These are phyloP conservation scores for Acanthamoeba quina DNA, from an alignment of 208 protist genomes.

Conservation along the genomic window DNA sequence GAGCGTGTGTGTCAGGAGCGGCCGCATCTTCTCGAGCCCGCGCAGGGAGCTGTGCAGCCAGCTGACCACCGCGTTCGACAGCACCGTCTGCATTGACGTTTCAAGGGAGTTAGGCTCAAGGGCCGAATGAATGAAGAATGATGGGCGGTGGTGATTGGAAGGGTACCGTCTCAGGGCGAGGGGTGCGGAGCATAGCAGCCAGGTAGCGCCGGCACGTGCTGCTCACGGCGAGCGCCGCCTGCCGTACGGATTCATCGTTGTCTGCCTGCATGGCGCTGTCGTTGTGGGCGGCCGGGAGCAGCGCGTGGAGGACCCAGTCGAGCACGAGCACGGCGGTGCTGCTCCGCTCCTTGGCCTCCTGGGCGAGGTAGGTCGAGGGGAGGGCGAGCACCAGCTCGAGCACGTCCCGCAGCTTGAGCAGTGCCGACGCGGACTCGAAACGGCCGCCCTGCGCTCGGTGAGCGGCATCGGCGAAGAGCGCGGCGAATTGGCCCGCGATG, in stretches of 20 bases:
- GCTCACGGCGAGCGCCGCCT: not conserved
- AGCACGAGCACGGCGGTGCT: not conserved
- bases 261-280: not conserved
- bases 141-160: not conserved
- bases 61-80: not conserved
- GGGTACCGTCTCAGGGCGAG: not conserved
- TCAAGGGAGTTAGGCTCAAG: not conserved
- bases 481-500: not conserved
- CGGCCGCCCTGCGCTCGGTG: not conserved
- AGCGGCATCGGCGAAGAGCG: not conserved
- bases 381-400: constrained; percentile 52
- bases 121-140: not conserved
- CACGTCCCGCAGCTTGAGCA: constrained; percentile 4
- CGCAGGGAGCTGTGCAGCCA: constrained; percentile 32
- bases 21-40: not conserved
- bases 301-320: constrained; percentile 14
- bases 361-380: constrained; percentile 7
- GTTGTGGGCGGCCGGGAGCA: not conserved
- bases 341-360: not conserved
- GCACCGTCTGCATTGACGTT: not conserved
- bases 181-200: not conserved
- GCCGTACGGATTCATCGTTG: not conserved
- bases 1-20: constrained; percentile 19
- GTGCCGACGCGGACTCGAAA: not conserved
- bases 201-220: constrained; percentile 10